Evolutionary conservation across 1,284 basidiomycete genomes (phyloP), one percentile per base, ranked within the genome.

Genomic region (Ustilago crameri): DNA sequence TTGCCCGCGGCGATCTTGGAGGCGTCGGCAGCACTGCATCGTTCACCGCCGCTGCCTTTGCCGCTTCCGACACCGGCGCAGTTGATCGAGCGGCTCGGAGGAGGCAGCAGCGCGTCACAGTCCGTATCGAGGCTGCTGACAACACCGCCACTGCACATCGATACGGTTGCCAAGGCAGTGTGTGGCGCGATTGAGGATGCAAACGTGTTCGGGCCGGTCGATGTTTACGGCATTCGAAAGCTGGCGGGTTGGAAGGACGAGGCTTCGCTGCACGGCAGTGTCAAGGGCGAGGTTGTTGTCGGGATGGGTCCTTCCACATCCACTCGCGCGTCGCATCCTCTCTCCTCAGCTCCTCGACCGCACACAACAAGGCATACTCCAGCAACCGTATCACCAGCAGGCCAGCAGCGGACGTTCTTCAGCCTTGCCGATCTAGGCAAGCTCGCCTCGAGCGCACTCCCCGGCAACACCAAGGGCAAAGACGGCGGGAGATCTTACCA

Each of bases 61-160:
- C 93, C 34, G 5, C 69, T 93, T 26, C 91, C 91, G 37, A 88
- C 90, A 30, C 90, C 73, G 2, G 74, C 82, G 3, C 62, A 73
- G 26, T 14, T 83, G 15, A 46, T 79, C 23, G 41, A 62, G 1
- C 30, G 44, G 4, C 41, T 65, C 1, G 60, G 65, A 3, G 53
- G 52, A 4, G 57, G 62, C n/a, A 55, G 46, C 44, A 47, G 52
- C 35, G 7, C 50, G 0, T 44, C 46, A 8, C 87, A 89, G 35
- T 89, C 92, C 1, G 85, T 97, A 30, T 89, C 92, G 4, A 89
- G 91, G 56, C 89, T 91, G 22, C 84, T 95, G 61, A 88, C 88
- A 12, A 90, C 91, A 52, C 92, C 91, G 24, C 94, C 96, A 0
- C 89, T 98, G 46, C 95, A 98, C 81, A 93, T 97, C 24, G 95